Base-by-base conservation (phyloP, 202 grass and related monocot genomes). In the Elaeis oleifera region DNA sequence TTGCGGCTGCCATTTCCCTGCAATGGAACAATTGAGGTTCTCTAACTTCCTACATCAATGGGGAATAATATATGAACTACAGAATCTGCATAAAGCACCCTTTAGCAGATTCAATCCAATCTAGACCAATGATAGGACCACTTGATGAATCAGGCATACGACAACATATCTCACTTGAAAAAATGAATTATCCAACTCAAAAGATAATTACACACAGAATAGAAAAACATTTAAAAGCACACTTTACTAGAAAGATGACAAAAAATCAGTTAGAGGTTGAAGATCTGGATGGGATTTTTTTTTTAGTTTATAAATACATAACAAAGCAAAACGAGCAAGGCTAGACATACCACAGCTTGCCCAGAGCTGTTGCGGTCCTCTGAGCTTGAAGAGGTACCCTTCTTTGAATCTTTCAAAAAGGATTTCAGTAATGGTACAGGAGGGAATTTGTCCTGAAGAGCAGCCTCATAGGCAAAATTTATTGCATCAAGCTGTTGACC, bases 401-500 rank as follows among this genome's bases (percentile, higher is more conserved):
- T 95, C 74, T 83, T 87, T 8, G 84, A 85, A 61, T 90, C 83
- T 44, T 83, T 72, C 54, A 96, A 67, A 31, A 87, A 96, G 21
- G 86, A 90, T 59, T 96, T 87, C 70, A 96, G 49, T 61, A 96
- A 79, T 64, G 83, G 90, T 65, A 88, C 76, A n/a, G 87, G 84
- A 8, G 73, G 79, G 25, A 88, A 96, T 44, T 88, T 88, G 51
- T 96, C 81, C 71, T 96, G 72, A 75, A 96, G 84, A 63, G 79
- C 86, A 73, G 86, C 75, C 67, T 96, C 90, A 63, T 83, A 87
- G 44, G 87, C 71, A 11, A 96, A 96, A 76, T 88, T 96, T 28
- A 96, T 87, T 25, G 90, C 90, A 53, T 96, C 87, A 70, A 96
- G 84, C 56, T 90, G 83, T 67, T 96, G 90, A 23, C 87, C 85